phyloP scores from a whole-genome alignment of 768 basidiomycete species.

The Omphalotus guepiniiformis region DNA sequence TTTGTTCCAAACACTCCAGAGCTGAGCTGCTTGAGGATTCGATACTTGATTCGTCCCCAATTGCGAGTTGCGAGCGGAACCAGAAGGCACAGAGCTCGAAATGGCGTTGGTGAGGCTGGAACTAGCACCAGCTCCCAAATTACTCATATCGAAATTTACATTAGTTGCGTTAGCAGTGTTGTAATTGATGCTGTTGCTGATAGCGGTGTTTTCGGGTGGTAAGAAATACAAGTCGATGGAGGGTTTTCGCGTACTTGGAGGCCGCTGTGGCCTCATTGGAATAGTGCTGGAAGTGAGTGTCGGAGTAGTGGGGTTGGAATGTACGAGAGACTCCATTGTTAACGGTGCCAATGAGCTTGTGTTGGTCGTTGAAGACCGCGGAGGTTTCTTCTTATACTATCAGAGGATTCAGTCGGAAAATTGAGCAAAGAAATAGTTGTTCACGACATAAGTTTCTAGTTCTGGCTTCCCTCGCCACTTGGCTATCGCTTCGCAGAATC shows the following conservation, averaged over 20 bases:
- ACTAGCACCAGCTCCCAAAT: no score
- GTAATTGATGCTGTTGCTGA: neutral
- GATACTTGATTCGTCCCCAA: no score
- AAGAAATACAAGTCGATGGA: constrained; percentile 46
- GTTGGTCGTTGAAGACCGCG: constrained; percentile 15
- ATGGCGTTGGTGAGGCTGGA: no score
- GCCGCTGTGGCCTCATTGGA: constrained; percentile 14
- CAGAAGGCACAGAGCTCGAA: no score
- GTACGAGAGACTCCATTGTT: constrained; percentile 63
- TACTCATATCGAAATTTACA: no score
- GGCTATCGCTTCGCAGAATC: constrained; percentile 79
- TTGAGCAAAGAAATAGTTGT: neutral
- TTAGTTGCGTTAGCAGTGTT: no score
- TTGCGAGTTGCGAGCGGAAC: no score
- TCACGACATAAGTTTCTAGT: constrained; percentile 40
- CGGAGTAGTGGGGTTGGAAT: constrained; percentile 66
- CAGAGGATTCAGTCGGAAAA: neutral
- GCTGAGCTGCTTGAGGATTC: no score
- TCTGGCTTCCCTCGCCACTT: constrained; percentile 85
- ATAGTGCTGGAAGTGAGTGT: constrained; percentile 22
- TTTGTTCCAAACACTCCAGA: no score
- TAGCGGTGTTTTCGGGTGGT: constrained; percentile 16
- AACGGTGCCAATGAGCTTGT: constrained; percentile 30
- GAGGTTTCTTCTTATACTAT: constrained; percentile 55
- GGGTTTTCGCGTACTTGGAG: constrained; percentile 26